These are phyloP conservation scores for Fusarium sp. DNA, from an alignment of 2,329 filamentous ascomycete species.

Conservation along the genomic window DNA sequence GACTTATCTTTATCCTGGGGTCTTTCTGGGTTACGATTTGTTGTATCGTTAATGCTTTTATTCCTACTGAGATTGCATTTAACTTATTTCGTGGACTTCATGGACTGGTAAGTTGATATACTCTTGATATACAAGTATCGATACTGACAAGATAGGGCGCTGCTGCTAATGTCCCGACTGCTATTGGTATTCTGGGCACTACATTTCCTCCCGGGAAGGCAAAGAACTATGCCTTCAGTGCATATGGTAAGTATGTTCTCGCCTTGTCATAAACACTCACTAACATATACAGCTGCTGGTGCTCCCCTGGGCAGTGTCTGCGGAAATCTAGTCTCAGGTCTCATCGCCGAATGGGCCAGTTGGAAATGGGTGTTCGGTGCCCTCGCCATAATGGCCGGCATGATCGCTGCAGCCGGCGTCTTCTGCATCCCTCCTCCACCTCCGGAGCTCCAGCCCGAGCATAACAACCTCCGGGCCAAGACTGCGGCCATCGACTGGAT, in stretches of 20 bases:
- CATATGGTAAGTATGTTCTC: constrained; percentile 61
- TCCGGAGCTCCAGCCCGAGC: constrained; percentile 40
- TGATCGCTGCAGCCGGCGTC: constrained; percentile 67
- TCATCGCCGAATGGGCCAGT: constrained; percentile 70
- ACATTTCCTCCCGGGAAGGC: constrained; percentile 75
- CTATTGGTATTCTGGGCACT: constrained; percentile 75
- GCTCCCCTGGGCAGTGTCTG: constrained; percentile 73
- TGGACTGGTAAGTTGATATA: constrained; percentile 60
- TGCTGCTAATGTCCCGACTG: constrained; percentile 77
- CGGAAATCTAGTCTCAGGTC: constrained; percentile 72
- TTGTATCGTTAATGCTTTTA: constrained; percentile 71
- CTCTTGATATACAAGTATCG: too few species aligned
- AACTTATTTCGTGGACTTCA: constrained; percentile 75
- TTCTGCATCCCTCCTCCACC: constrained; percentile 69
- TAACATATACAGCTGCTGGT: constrained; percentile 62
- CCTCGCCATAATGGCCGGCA: constrained; percentile 68
- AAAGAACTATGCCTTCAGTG: constrained; percentile 77
- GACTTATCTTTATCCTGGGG: constrained; percentile 72
- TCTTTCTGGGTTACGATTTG: constrained; percentile 72
- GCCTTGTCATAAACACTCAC: not conserved
- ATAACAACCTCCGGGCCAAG: constrained; percentile 51
- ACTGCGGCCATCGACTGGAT: constrained; percentile 71
- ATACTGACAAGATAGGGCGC: constrained; percentile 59
- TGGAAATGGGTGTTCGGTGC: constrained; percentile 78
- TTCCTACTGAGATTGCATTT: constrained; percentile 75